Evolutionary conservation across 1,139 yeast species (phyloP), one percentile per base, ranked within the genome.

Genomic region (Candida gigantensis): DNA sequence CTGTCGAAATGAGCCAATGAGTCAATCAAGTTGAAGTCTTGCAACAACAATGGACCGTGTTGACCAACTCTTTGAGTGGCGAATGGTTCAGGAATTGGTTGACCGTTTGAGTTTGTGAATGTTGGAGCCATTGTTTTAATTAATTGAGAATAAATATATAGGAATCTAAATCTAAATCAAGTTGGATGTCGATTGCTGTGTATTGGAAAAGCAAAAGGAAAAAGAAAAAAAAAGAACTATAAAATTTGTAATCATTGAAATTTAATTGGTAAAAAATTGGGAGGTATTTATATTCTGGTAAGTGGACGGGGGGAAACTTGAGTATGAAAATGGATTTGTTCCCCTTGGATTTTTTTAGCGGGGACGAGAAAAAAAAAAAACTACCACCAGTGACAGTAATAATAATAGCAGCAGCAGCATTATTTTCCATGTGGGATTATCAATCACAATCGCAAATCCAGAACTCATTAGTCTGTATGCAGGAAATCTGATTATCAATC

Each of bases 1-100:
- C 95, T 77, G 67, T 84, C 92, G 53, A 86, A 86, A 60, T 84
- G 94, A 19, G 95, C 85, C 37, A 86, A 65, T 28, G 84, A 71
- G 55, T 86, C 95, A 53, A 85, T 74, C 54, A 85, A 67, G 62
- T 83, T 84, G 64, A 80, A 79, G 59, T 86, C 95, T 62, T 86
- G 95, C 50, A 86, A 60, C 42, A 85, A 70, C 50, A 84, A 67
- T 21, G 95, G 90, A 44, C 95, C 90, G 47, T 76, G 79, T 42
- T 82, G 71, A 47, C 88, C 86, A 33, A 85, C 62, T 61, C 90
- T 72, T 62, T 82, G 87, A 24, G 92, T 74, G 37, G 89, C 90
- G 54, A 79, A 79, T 29, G 89, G 73, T 49, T 75, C 77, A 40
- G 75, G 70, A 37, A 79, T 77, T 32, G 94, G 94, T 52, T 79